Base-by-base conservation (phyloP, 139 green algal species). In the Ulvella scutata region DNA sequence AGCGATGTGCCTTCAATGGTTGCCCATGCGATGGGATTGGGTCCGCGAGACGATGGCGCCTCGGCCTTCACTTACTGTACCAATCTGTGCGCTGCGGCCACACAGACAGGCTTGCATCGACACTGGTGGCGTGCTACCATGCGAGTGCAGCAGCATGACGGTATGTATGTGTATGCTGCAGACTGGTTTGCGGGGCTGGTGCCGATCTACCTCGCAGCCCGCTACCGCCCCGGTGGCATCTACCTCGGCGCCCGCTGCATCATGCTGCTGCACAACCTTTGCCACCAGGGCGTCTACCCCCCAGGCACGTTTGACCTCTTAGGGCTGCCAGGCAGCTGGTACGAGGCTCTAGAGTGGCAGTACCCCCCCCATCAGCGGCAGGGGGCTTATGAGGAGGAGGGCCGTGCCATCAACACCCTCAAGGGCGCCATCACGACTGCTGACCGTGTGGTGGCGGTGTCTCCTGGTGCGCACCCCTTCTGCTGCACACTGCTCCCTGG, bases 251-350 rank as follows among this genome's bases (percentile, higher is more conserved):
- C 91, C 0, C 86, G 89, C 74, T 83, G 67, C 33, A 75, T 97
- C 38, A 76, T 96, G 59, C 88, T 88, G 26, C 94, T 97, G 43
- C 92, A 97, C 83, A 97, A 97, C 78, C 83, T 97, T 33, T 62
- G 82, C 9, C 86, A 92, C 77, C 90, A 96, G 87, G 90, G 90
- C 31, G 88, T 93, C 34, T 93, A 86, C 77, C 74, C 85, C 2
- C 87, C 88, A 0, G 31, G 36, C 39, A 88, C 83, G 1, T 94
- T 85, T 75, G 43, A 73, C 2, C 78, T 73, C 37, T 83, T 96
- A 29, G 85, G 84, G 34, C 79, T 97, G 37, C 89, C 89, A 0
- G 61, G n/a, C 17, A 72, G 90, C 31, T 97, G 91, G 91, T 96
- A 97, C 81, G 72, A 79, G 4, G 78, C 81, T 3, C 60, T 97